These are phyloP conservation scores for Suhomyces terraborum DNA, from an alignment of 1,139 yeast species.

Conservation along the genomic window DNA sequence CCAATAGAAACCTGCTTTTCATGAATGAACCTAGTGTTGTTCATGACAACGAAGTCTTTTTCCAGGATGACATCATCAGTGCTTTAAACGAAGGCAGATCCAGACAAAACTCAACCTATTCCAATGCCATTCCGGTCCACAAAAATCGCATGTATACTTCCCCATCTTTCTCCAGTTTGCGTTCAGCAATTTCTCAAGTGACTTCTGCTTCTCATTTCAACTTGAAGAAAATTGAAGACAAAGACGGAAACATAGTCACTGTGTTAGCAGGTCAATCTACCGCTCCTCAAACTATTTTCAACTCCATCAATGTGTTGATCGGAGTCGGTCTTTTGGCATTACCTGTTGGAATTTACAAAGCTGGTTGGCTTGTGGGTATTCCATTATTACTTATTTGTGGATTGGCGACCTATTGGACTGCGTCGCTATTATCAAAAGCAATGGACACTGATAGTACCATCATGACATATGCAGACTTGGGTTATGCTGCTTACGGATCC, in stretches of 20 bases:
- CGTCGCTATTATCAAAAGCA: constrained; percentile 40
- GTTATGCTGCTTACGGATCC: constrained; percentile 71
- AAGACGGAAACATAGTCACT: constrained; percentile 73
- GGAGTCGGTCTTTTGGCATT: constrained; percentile 54
- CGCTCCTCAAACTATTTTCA: constrained; percentile 52
- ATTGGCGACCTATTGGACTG: constrained; percentile 47
- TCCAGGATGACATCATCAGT: constrained; percentile 41
- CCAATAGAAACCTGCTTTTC: constrained; percentile 32
- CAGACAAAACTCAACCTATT: constrained; percentile 26
- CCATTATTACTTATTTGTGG: constrained; percentile 45
- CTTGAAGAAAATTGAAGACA: constrained; percentile 66
- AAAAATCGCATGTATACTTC: constrained; percentile 26
- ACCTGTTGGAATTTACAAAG: constrained; percentile 49
- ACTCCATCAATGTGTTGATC: constrained; percentile 49
- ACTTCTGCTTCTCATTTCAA: constrained; percentile 57
- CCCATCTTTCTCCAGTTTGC: constrained; percentile 40
- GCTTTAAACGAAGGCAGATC: constrained; percentile 35
- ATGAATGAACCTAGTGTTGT: constrained; percentile 21
- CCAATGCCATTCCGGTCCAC: constrained; percentile 27
- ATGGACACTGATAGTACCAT: constrained; percentile 75
- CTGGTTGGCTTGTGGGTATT: constrained; percentile 49
- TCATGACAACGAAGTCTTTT: constrained; percentile 40
- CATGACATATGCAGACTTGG: constrained; percentile 87
- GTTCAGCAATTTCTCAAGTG: constrained; percentile 38
- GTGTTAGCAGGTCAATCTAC: constrained; percentile 78